These are phyloP conservation scores for Entrophospora sp. DNA, from an alignment of 192 early-diverging fungal species.

Conservation along the genomic window DNA sequence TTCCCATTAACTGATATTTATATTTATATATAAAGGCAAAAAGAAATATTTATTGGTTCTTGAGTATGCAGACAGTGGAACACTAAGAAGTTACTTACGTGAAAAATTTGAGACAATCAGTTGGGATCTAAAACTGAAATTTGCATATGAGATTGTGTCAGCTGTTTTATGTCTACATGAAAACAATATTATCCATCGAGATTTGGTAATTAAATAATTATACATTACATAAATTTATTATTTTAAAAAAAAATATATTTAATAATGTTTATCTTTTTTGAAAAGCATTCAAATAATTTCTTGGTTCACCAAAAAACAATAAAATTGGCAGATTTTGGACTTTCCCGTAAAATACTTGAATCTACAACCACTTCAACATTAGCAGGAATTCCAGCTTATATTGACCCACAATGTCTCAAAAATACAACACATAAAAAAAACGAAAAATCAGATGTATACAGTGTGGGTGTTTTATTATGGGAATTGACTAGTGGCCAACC, in stretches of 20 bases:
- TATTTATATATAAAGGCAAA: too few relatives aligned
- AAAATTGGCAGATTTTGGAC: constrained; percentile 7
- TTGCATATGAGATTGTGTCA: too few relatives aligned
- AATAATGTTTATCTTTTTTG: background rate
- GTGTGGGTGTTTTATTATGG: constrained; percentile 1
- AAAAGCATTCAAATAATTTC: background rate
- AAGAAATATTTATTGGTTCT: too few relatives aligned
- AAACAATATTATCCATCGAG: background rate
- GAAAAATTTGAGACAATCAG: too few relatives aligned
- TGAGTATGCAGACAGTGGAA: too few relatives aligned
- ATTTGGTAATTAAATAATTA: background rate
- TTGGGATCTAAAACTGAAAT: too few relatives aligned
- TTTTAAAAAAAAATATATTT: background rate
- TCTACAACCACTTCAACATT: background rate
- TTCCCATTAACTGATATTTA: too few relatives aligned
- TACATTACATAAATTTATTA: background rate
- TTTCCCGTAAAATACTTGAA: background rate
- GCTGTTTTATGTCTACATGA: too few relatives aligned
- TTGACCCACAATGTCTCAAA: background rate
- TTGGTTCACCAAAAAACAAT: background rate
- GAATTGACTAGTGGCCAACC: background rate
- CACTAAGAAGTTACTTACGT: too few relatives aligned
- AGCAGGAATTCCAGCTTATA: background rate
- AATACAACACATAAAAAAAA: background rate
- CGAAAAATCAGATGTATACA: background rate